A percentile compares a stretch with the other conserved stretches of the same genome.
Evolutionary conservation across 2,329 filamentous ascomycete species (phyloP).

Genomic region (Paraphoma chrysanthemicola): DNA sequence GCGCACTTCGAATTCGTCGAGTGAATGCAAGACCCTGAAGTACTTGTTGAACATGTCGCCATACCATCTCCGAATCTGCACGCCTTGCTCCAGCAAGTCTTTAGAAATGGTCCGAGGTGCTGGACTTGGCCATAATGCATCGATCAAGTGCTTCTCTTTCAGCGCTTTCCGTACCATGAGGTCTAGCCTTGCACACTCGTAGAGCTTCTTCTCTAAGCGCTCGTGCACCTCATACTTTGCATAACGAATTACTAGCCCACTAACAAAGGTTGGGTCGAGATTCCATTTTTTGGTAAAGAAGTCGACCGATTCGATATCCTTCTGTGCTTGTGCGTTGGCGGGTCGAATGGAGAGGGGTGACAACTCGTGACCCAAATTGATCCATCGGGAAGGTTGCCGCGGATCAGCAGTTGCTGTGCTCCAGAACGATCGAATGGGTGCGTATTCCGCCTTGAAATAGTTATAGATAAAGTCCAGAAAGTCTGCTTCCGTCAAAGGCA

Average conservation of each 20-base stretch:
- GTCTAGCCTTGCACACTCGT: constrained; percentile 40
- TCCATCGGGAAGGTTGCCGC: constrained; percentile 37
- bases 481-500: constrained; percentile 42
- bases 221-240: constrained; percentile 45
- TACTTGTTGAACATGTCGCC: constrained; percentile 49
- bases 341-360: constrained; percentile 34
- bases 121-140: constrained; percentile 43
- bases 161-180: constrained; percentile 47
- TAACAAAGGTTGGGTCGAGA: constrained; percentile 40
- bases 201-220: constrained; percentile 46
- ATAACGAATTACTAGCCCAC: constrained; percentile 42
- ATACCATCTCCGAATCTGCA: constrained; percentile 44
- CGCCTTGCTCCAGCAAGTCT: constrained; percentile 40
- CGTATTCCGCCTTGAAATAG: constrained; percentile 49
- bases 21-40: constrained; percentile 36
- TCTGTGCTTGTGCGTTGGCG: constrained; percentile 47
- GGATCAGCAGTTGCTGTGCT: constrained; percentile 44
- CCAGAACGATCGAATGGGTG: constrained; percentile 46
- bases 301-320: constrained; percentile 44
- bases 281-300: constrained; percentile 40
- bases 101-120: constrained; percentile 33
- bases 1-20: constrained; percentile 40
- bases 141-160: constrained; percentile 47
- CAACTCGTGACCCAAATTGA: constrained; percentile 44
- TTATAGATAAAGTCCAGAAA: constrained; percentile 46